Percentiles rank a stretch among this genome's conserved stretches.
phyloP scores from a whole-genome alignment of 257 asterid species.

The Fraxinus cuspidata region DNA sequence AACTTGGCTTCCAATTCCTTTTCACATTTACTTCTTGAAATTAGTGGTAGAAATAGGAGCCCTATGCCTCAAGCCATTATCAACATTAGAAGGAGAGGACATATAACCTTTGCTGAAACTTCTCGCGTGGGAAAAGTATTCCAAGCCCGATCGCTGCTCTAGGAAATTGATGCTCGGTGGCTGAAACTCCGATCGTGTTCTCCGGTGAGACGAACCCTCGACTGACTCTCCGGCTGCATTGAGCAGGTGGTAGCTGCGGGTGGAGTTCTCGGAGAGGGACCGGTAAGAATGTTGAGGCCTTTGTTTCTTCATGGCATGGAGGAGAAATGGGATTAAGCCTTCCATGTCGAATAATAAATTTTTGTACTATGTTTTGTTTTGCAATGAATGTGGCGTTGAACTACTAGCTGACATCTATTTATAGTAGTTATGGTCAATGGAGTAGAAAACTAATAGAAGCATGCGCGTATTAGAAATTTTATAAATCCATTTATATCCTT shows the following conservation, averaged over 20 bases:
- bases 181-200: slow-evolving; percentile 46
- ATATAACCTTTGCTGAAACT: slow-evolving; percentile 27
- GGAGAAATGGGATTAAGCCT: slow-evolving; percentile 66
- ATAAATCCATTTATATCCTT: background rate
- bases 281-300: slow-evolving; percentile 43
- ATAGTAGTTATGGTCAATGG: background rate
- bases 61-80: slow-evolving; percentile 32
- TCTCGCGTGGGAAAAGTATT: slow-evolving; percentile 18
- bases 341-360: slow-evolving; percentile 40
- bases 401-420: background rate
- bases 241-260: slow-evolving; percentile 64
- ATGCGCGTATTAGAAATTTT: background rate
- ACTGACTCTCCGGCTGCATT: slow-evolving; percentile 33
- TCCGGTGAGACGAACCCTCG: slow-evolving; percentile 52
- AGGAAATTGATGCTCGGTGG: slow-evolving; percentile 12
- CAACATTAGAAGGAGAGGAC: slow-evolving; percentile 25
- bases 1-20: background rate
- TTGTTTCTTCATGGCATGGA: slow-evolving; percentile 61
- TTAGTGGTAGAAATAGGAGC: slow-evolving; percentile 7
- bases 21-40: background rate
- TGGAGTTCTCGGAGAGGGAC: slow-evolving; percentile 56
- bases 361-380: background rate
- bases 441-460: background rate
- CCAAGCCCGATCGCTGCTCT: slow-evolving; percentile 12
- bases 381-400: background rate